Conservation (phyloP, 352 stramenopile genomes). For the Nothophytophthora sp. region DNA sequence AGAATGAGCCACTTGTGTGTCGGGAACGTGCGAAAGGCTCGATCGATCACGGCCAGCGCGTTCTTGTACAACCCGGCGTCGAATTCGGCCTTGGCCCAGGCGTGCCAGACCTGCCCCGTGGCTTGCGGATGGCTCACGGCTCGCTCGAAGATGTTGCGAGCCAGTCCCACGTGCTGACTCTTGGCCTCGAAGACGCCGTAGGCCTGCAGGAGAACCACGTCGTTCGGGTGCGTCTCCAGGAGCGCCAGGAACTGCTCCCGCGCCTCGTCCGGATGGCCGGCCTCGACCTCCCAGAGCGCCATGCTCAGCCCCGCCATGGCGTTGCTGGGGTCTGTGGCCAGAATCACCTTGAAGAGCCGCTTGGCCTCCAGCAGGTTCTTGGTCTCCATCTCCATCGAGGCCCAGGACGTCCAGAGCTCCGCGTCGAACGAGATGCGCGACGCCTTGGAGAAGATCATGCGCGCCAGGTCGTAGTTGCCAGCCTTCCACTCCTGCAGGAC, state of each 20-base stretch:
- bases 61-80: constrained; percentile 79
- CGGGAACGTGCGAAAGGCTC: constrained; percentile 63
- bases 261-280: constrained; percentile 54
- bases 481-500: constrained; percentile 83
- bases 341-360: constrained; percentile 80
- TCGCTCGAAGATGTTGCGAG: constrained; percentile 64
- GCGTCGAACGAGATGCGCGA: constrained; percentile 70
- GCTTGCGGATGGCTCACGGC: constrained; percentile 49
- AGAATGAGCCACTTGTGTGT: constrained; percentile 86
- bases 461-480: constrained; percentile 76
- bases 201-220: constrained; percentile 76
- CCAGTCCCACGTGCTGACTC: constrained; percentile 60
- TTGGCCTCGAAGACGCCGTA: constrained; percentile 79
- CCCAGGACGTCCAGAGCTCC: constrained; percentile 86
- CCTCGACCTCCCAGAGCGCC: constrained; percentile 65
- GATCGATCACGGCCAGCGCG: constrained; percentile 62
- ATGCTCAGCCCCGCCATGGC: constrained; percentile 73
- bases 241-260: constrained; percentile 65
- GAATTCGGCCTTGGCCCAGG: constrained; percentile 85
- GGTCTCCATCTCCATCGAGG: constrained; percentile 79
- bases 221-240: constrained; percentile 47
- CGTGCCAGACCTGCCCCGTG: constrained; percentile 83
- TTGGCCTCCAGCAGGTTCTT: constrained; percentile 78
- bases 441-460: constrained; percentile 87
- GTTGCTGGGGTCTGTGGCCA: constrained; percentile 73